phyloP scores from a whole-genome alignment of 768 basidiomycete genomes.

The Coprinellus aureogranulatus region DNA sequence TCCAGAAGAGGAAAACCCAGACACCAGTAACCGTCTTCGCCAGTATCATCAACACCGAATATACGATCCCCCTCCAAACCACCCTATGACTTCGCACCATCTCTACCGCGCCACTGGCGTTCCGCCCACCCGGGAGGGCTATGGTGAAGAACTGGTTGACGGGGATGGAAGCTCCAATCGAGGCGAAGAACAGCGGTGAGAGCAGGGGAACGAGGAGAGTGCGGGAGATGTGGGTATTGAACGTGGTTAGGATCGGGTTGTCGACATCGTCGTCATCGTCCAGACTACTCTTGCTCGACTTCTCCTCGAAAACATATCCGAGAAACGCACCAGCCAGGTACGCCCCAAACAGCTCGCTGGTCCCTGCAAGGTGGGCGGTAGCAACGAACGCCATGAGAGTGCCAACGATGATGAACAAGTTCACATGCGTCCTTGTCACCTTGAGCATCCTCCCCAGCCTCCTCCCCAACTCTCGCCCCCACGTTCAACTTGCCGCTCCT shows the following conservation, averaged over 20 bases:
- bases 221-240: slow-evolving; percentile 19
- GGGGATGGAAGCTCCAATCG: slow-evolving; percentile 59
- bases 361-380: slow-evolving; percentile 50
- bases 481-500: background rate
- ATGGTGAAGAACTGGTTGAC: slow-evolving; percentile 40
- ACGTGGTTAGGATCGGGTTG: slow-evolving; percentile 32
- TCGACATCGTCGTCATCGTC: background rate
- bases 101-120: background rate
- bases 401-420: slow-evolving; percentile 37
- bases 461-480: background rate
- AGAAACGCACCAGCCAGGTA: slow-evolving; percentile 57
- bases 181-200: slow-evolving; percentile 65
- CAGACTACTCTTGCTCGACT: too few relatives aligned
- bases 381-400: slow-evolving; percentile 45
- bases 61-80: slow-evolving; percentile 56
- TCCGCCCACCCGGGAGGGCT: slow-evolving; percentile 18
- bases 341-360: slow-evolving; percentile 61
- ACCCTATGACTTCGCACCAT: slow-evolving; percentile 21
- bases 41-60: slow-evolving; percentile 55
- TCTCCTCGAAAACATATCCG: slow-evolving; percentile 28
- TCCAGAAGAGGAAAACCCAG: slow-evolving; percentile 34
- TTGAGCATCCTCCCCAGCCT: background rate
- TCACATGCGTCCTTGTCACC: slow-evolving; percentile 14
- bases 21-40: slow-evolving; percentile 51
- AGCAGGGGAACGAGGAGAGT: slow-evolving; percentile 23